Percentiles rank a stretch among this genome's conserved stretches.
Evolutionary conservation across 257 asterid species (phyloP).

Genomic region (Hygrophila difformis): DNA sequence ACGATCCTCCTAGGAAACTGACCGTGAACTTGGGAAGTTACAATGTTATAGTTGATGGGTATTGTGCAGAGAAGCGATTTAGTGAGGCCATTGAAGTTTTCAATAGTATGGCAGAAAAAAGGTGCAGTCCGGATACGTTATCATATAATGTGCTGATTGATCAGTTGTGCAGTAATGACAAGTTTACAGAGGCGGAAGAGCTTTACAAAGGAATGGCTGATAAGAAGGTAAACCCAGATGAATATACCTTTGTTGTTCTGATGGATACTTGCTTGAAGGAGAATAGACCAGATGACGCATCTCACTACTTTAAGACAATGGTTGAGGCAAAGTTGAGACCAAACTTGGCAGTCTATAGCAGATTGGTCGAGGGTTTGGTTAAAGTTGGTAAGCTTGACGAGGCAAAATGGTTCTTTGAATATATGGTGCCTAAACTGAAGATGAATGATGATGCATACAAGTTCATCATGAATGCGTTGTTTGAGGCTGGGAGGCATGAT

Average conservation of each 20-base stretch:
- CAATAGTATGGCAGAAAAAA: slow-evolving; percentile 67
- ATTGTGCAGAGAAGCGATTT: slow-evolving; percentile 58
- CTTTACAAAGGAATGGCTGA: slow-evolving; percentile 64
- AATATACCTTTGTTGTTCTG: slow-evolving; percentile 62
- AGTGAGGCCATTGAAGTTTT: slow-evolving; percentile 62
- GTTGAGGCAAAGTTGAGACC: slow-evolving; percentile 85
- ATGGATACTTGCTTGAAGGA: slow-evolving; percentile 86
- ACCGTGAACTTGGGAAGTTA: slow-evolving; percentile 79
- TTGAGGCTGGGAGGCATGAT: too few relatives aligned
- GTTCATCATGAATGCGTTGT: too few relatives aligned
- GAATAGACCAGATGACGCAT: slow-evolving; percentile 70
- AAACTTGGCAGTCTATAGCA: slow-evolving; percentile 58
- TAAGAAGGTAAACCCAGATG: slow-evolving; percentile 66
- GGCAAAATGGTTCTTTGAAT: too few relatives aligned
- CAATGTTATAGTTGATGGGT: slow-evolving; percentile 77
- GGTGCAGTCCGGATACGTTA: slow-evolving; percentile 70
- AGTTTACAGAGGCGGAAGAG: slow-evolving; percentile 69
- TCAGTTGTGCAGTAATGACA: slow-evolving; percentile 59
- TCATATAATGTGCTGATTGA: slow-evolving; percentile 76
- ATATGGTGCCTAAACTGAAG: too few relatives aligned
- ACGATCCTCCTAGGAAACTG: slow-evolving; percentile 67
- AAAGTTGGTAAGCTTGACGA: slow-evolving; percentile 34
- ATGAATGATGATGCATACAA: slow-evolving; percentile 4
- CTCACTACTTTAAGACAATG: slow-evolving; percentile 66
- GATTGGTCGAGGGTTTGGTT: slow-evolving; percentile 67